Percentiles rank a stretch among this genome's conserved stretches.
phyloP scores from a whole-genome alignment of 176 grass and related monocot genomes.

The Stipa capillata region DNA sequence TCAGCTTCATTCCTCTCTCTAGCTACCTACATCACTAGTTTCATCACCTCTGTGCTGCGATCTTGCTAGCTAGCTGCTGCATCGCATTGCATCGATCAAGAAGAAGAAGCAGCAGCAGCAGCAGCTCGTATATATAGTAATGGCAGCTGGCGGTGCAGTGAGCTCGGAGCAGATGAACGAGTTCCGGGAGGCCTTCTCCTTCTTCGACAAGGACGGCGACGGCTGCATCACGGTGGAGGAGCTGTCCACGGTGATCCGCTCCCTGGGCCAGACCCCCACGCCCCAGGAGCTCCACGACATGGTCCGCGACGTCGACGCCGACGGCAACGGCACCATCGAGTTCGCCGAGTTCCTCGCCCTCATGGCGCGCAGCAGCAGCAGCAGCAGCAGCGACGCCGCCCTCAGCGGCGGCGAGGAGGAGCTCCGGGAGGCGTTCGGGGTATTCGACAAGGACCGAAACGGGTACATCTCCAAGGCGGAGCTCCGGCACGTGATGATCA shows the following conservation, averaged over 20 bases:
- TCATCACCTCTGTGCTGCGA: not conserved
- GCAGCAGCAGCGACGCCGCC: too few relatives aligned
- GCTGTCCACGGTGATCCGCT: conserved; percentile 47
- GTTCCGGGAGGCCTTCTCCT: conserved; percentile 61
- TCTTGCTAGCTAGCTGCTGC: too few relatives aligned
- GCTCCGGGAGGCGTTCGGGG: conserved; percentile 75
- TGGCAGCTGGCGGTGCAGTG: conserved; percentile 11
- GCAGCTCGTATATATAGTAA: too few relatives aligned
- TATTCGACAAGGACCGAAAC: conserved; percentile 94
- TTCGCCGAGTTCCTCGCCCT: conserved; percentile 57
- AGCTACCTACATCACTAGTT: too few relatives aligned
- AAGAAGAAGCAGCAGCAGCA: too few relatives aligned
- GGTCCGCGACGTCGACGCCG: conserved; percentile 60
- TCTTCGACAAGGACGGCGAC: conserved; percentile 86
- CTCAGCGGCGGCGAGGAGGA: conserved; percentile 46
- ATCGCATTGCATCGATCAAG: too few relatives aligned
- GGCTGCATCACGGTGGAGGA: conserved; percentile 72
- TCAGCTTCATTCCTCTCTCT: not conserved
- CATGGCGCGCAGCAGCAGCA: conserved; percentile 56
- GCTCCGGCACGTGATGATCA: conserved; percentile 61
- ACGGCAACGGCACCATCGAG: conserved; percentile 69
- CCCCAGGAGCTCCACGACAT: conserved; percentile 50
- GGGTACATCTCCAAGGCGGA: conserved; percentile 51
- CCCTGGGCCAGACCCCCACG: conserved; percentile 51
- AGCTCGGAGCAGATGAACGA: conserved; percentile 48